phyloP scores from a whole-genome alignment of 1,284 basidiomycete species.

The Naganishia cerealis region DNA sequence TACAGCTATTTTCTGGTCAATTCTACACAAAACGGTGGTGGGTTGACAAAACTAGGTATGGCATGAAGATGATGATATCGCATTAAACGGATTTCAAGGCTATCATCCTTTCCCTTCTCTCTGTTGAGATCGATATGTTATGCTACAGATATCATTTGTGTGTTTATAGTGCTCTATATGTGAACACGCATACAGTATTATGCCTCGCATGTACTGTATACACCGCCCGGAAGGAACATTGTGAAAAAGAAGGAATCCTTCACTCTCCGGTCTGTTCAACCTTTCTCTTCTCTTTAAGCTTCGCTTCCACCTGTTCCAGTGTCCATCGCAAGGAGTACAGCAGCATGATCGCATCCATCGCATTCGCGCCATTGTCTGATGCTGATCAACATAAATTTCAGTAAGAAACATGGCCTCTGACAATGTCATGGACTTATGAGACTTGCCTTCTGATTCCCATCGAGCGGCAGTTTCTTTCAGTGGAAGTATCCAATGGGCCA shows the following conservation, averaged over 20 bases:
- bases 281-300: neutral
- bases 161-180: too few relatives aligned
- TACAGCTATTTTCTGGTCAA: too few relatives aligned
- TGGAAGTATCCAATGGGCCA: neutral
- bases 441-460: constrained; percentile 18
- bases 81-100: too few relatives aligned
- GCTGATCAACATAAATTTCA: neutral
- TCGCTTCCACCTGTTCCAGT: constrained; percentile 10
- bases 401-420: neutral
- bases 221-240: neutral
- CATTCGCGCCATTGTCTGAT: neutral
- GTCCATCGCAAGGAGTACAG: constrained; percentile 24
- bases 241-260: neutral
- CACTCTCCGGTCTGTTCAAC: neutral
- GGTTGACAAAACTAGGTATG: too few relatives aligned
- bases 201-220: neutral
- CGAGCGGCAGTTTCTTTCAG: neutral
- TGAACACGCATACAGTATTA: too few relatives aligned
- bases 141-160: too few relatives aligned
- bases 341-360: constrained; percentile 1
- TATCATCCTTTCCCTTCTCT: too few relatives aligned
- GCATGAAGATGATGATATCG: too few relatives aligned
- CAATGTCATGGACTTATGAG: neutral
- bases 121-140: too few relatives aligned
- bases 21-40: too few relatives aligned